These are phyloP conservation scores for Cryphonectria radicalis DNA, from an alignment of 2,329 filamentous ascomycete genomes.

Conservation along the genomic window DNA sequence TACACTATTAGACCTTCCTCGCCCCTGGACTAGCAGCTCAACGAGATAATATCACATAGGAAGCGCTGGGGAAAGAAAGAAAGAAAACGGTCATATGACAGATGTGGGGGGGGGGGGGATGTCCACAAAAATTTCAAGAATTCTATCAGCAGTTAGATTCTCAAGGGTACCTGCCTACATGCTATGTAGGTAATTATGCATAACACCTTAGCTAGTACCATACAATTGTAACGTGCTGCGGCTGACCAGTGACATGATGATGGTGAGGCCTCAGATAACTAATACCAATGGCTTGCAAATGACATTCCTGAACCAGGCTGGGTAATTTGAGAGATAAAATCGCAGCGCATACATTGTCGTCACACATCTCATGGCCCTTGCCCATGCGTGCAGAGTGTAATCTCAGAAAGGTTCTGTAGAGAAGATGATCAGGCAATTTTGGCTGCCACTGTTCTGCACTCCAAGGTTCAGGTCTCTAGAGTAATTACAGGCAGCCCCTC, in stretches of 20 bases:
- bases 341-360: neutral
- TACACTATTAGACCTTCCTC: neutral
- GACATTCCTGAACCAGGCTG: neutral
- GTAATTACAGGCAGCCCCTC: neutral
- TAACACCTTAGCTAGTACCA: neutral
- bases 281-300: neutral
- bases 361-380: neutral
- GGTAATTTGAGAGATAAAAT: neutral
- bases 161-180: neutral
- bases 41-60: neutral
- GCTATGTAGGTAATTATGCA: neutral
- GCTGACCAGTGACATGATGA: neutral
- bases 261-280: neutral
- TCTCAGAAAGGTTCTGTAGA: neutral
- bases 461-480: neutral
- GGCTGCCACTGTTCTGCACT: neutral
- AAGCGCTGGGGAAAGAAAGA: neutral
- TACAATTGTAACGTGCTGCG: neutral
- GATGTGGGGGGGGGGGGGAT: neutral
- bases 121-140: neutral
- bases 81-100: neutral
- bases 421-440: neutral
- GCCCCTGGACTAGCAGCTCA: neutral
- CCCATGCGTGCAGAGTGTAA: neutral
- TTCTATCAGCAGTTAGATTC: neutral